Evolutionary conservation across 768 basidiomycete genomes (phyloP), one percentile per base, ranked within the genome.

Genomic region (Mrakia gelida): DNA sequence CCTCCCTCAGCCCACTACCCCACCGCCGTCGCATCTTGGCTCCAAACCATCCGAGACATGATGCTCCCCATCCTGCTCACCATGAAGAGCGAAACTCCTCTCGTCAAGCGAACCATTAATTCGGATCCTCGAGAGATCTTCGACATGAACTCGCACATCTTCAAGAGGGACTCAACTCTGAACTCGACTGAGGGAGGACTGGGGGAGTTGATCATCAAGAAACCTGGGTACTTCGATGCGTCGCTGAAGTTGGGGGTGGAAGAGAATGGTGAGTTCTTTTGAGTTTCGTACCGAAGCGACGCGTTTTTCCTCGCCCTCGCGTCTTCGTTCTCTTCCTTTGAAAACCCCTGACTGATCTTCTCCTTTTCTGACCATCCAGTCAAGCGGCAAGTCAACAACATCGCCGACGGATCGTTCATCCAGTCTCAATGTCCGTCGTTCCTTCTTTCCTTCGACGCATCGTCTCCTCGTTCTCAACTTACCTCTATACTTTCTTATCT

Each of bases 1-100:
- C n/a, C n/a, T 59, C n/a, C 26, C 26, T 23, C 59, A 59, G 67
- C 67, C 26, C 67, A 70, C 67, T 70, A 70, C 67, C 67, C 67
- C 26, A 41, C 34, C 34, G 38, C 67, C 41, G 67, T 70, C 26
- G 67, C 34, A 5, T 41, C 67, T 18, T 70, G 67, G 67, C 67
- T 70, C 18, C 38, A 70, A 41, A 70, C 67, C 41, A 70, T 70
- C 41, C 67, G 67, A 16, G 41, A 70, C 21, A 70, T 70, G 67
- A 70, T 70, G 67, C 38, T 70, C 23, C 67, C 67, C 67, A 70
- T 70, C 38, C 67, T 70, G 21, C 41, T 70, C 3, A 70, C 67
- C 67, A 41, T 41, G 34, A 34, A 70, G 26, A 70, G 26, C 10
- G 34, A 38, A 18, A 26, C 34, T 26, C 38, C 67, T 6, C 67